phyloP scores from a whole-genome alignment of 257 asterid genomes.

The Linderniella brevidens region DNA sequence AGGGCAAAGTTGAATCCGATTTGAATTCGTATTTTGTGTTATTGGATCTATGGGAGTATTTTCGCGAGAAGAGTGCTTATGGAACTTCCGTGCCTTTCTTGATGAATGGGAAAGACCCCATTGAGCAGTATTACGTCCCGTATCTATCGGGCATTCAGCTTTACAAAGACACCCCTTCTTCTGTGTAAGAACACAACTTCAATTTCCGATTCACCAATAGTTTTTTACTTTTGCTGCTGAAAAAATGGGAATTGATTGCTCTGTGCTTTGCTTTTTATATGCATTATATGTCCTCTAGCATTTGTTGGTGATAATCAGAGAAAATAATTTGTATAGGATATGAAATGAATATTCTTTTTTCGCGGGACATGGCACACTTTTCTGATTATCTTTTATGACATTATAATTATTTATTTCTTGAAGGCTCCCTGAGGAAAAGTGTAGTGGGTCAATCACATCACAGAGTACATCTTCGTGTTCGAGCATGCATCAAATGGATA shows the following conservation, averaged over 20 bases:
- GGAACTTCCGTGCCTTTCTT: constrained; percentile 60
- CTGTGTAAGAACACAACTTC: constrained; percentile 27
- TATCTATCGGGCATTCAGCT: constrained; percentile 68
- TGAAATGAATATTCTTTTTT: too few relatives aligned
- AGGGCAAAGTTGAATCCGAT: constrained; percentile 27
- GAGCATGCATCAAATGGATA: constrained; percentile 25
- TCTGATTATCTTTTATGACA: too few relatives aligned
- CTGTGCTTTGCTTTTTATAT: constrained; percentile 7
- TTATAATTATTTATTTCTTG: too few relatives aligned
- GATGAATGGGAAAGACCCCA: constrained; percentile 30
- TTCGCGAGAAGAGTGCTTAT: constrained; percentile 41
- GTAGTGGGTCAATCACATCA: too few relatives aligned
- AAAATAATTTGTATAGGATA: too few relatives aligned
- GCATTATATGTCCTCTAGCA: too few relatives aligned
- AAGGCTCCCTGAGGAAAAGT: too few relatives aligned
- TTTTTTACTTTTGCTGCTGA: constrained; percentile 1
- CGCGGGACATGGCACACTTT: too few relatives aligned
- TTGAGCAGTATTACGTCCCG: constrained; percentile 60
- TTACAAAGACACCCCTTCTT: constrained; percentile 33
- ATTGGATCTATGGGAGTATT: constrained; percentile 53
- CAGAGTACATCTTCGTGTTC: constrained; percentile 8
- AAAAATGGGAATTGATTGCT: constrained; percentile 17
- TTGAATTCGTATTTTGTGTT: constrained; percentile 29
- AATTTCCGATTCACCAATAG: neutral
- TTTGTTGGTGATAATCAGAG: too few relatives aligned